These are phyloP conservation scores for Podospora pseudocomata DNA, from an alignment of 495 filamentous ascomycete species.

Conservation along the genomic window DNA sequence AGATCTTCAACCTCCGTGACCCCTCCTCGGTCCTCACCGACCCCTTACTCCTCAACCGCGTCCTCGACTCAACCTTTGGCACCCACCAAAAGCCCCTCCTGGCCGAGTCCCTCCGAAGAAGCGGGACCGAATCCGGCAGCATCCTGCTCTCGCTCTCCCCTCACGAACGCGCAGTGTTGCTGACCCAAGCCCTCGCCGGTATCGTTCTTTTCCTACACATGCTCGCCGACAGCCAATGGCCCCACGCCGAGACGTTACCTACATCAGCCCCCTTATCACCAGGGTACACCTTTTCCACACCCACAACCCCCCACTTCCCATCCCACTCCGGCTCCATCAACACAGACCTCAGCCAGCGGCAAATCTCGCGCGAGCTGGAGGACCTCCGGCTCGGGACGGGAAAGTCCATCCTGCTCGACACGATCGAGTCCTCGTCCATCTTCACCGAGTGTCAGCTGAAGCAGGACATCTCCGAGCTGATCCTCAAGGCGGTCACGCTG, in stretches of 20 bases:
- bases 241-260: slow-evolving; percentile 3
- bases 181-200: slow-evolving; percentile 23
- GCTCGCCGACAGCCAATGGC: slow-evolving; percentile 31
- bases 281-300: not conserved
- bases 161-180: slow-evolving; percentile 32
- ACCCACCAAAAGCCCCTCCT: slow-evolving; percentile 19
- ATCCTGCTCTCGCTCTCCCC: slow-evolving; percentile 26
- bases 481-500: slow-evolving; percentile 21
- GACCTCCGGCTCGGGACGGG: slow-evolving; percentile 15
- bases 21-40: slow-evolving; percentile 13
- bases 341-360: not conserved
- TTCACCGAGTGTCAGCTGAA: slow-evolving; percentile 26
- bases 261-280: not conserved
- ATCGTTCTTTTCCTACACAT: slow-evolving; percentile 29
- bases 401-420: slow-evolving; percentile 20
- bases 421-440: slow-evolving; percentile 24
- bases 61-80: slow-evolving; percentile 24
- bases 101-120: slow-evolving; percentile 19
- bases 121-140: slow-evolving; percentile 20
- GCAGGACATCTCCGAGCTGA: slow-evolving; percentile 24
- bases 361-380: slow-evolving; percentile 18
- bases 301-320: not conserved
- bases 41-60: slow-evolving; percentile 15
- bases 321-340: slow-evolving; percentile 5
- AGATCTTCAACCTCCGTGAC: slow-evolving; percentile 33